Evolutionary conservation across 768 basidiomycete genomes (phyloP), one percentile per base, ranked within the genome.

Genomic region (Fomitopsis serialis): DNA sequence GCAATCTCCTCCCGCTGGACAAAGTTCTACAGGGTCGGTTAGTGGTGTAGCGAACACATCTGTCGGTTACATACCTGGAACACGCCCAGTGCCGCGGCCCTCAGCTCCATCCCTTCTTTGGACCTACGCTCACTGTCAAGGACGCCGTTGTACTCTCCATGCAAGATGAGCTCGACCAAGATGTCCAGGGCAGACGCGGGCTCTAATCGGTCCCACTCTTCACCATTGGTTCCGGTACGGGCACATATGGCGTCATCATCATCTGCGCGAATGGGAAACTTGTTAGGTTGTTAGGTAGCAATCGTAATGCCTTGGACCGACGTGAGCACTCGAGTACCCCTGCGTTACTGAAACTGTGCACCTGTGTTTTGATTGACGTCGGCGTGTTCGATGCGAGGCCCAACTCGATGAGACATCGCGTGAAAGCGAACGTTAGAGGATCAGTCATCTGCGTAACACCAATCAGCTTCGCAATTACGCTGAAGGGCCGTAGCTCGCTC

Each of bases 321-420:
- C 8, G 23, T 23, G 6, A 36, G 34, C 19, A 27, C 29, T 25
- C 10, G 46, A 15, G 25, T 5, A 27, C 3, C 4, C 9, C 21
- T 5, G 21, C 9, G 21, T 6, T 13, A 19, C 13, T 25, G 22
- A 25, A n/a, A 24, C 22, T 37, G 22, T 67, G 47, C 67, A 89
- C 91, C 78, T 93, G 91, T 3, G 87, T 86, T 72, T 99, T 98
- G 45, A 98, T 71, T 6, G 76, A 59, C 2, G 90, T 86, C 0
- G 97, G 96, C 2, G 91, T 89, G 68, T 98, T 98, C n/a, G 92
- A 95, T 9, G 95, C 87, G 27, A 98, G 77, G 1, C 88, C 89
- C 4, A 95, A 74, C 67, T 99, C 96, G 15, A 93, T 67, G 24
- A 98, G 78, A 67, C 89, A 90, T 49, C 94, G 80, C 0, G 86